Base-by-base conservation (phyloP, 495 filamentous ascomycete species). In the Penicillium longicatenatum region DNA sequence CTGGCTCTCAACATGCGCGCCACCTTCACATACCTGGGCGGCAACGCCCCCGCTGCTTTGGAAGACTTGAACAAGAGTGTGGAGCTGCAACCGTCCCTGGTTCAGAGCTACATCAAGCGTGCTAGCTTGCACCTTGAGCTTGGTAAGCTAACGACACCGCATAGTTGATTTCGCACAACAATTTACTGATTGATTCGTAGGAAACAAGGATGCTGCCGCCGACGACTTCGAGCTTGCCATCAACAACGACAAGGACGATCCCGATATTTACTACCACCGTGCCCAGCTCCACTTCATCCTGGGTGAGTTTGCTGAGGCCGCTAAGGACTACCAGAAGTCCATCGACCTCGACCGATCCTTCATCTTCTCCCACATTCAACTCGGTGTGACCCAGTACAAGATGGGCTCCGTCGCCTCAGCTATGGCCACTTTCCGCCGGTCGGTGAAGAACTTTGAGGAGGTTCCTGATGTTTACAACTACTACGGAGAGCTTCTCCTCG, bases 321-420 rank as follows among this genome's bases (percentile, higher is more conserved):
- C 93, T 21, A 96, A 94, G 77, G 94, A 99, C 74, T 99, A 99
- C 76, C 94, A 99, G 70, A 96, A 96, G 77, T 98, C 94, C 19
- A 99, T 98, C 69, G 94, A 98, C 64, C 85, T 98, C 39, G 94
- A 98, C 80, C 78, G 82, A 44, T 87, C 89, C 54, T 98, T 98
- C 75, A 98, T 98, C 78, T 98, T 95, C 82, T 98, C 94, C 10
- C 94, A 98, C 80, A 98, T 99, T 64, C 94, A 99, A 73, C 90
- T 99, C 50, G 94, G 94, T 75, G 94, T 99, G 41, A 99, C 94
- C 45, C 94, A 99, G 75, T 99, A 99, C 78, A 99, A 99, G 86
- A 95, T 97, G 91, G 95, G 94, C 55, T 97, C 92, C 10, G 89
- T 98, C 48, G 94, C 94, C 4, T 97, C 93, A 7, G 96, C 93